Base-by-base conservation (phyloP, 768 basidiomycete species). In the Terana coerulea region DNA sequence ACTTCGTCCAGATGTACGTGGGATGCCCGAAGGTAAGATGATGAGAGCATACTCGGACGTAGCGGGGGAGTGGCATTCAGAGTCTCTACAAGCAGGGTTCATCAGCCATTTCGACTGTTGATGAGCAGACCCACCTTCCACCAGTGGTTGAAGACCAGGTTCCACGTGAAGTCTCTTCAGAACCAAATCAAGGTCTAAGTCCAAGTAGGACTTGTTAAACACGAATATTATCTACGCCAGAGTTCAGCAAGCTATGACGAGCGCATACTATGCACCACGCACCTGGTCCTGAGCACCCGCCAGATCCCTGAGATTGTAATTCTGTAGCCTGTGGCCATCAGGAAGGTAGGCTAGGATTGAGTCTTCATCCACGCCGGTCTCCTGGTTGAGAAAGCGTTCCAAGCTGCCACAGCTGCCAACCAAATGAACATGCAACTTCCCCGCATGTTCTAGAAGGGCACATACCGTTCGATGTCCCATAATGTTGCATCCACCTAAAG, bases 121-220 rank as follows among this genome's bases (percentile, higher is more conserved):
- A 34, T 19, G 21, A 42, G 19, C 30, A n/a, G 2, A 59, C 72
- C 48, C 51, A 86, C 89, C 85, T 69, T 89, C 86, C 54, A 88
- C 78, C 15, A 79, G 75, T n/a, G 84, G 81, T 56, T 89, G 85
- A 21, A 88, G 60, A 15, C 75, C 74, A 2, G 87, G 73, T 37
- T 83, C 77, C 15, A 82, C 71, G 14, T 69, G 75, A n/a, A 92
- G 75, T 35, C 80, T 75, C n/a, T 67, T 73, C 14, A 91, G 65
- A 22, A 88, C 83, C 36, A 85, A 77, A 1, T 84, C 79, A 25
- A 86, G 49, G 44, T 86, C 81, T 37, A 81, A 72, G 56, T 89
- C 88, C 31, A 93, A 76, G 60, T 86, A 88, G 60, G 79, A 73
- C 61, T 89, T 90, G 69, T 91, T 92, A 69, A 88, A 93, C 5